Base-by-base conservation (phyloP, 2,329 filamentous ascomycete genomes). In the Hypomyces perniciosus region DNA sequence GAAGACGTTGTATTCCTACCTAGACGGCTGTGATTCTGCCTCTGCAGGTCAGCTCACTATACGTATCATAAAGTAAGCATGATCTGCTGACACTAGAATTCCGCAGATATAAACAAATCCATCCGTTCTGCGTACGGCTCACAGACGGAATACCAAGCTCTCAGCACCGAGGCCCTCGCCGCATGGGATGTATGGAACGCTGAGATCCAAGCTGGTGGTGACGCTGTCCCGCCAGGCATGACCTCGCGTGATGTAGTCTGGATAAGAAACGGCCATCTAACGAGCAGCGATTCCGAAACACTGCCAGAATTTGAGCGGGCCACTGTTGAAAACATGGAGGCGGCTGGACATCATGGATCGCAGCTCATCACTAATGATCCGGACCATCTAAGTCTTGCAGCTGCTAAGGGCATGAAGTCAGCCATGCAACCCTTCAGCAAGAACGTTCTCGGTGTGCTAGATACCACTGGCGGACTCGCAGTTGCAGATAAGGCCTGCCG, bases 131-230 rank as follows among this genome's bases (percentile, higher is more conserved):
- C 69, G n/a, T 71, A 70, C 50, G 61, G 75, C 12, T 52, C 57
- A 2, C 67, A 76, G 54, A 68, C 64, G 1, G 69, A 71, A 51
- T 78, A 78, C 52, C 73, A 77, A 54, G 61, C 68, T 4, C 65
- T 79, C 6, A 67, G 72, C 0, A 54, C 67, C 9, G 71, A 77
- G 43, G 70, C 74, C 0, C 64, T 73, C 7, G 47, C 56, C 4
- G 57, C 59, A 1, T 79, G 74, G 74, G 63, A 69, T 4, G 52
- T 55, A 2, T 79, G 75, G 75, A 78, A 78, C 51, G 55, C 55
- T 6, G 65, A 74, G 46, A 53, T 75, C 1, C 60, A 56, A 4
- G 54, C 49, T 1, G 13, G 9, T 6, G 61, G 61, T 5, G 47
- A 59, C 26, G 61, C 56, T 2, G 54, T 69, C 0, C 71, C 72